phyloP scores from a whole-genome alignment of 129 eudicot species.

The Centrapalus pauciflorus region DNA sequence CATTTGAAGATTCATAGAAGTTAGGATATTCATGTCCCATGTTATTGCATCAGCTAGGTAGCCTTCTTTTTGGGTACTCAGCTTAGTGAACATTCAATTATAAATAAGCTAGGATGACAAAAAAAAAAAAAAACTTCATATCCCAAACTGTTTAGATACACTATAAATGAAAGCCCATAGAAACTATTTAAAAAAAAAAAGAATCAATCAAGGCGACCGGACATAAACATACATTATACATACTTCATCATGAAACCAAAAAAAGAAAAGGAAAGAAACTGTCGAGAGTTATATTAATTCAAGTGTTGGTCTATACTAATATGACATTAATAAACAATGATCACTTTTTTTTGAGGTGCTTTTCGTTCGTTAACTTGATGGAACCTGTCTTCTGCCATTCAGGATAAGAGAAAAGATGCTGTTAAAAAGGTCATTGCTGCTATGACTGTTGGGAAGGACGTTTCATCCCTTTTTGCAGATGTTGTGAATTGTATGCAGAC shows the following conservation, averaged over 20 bases:
- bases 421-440: conserved; percentile 99
- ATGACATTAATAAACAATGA: no score
- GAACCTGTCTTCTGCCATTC: conserved; percentile 12
- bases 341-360: background rate
- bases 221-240: no score
- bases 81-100: no score
- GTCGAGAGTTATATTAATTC: no score
- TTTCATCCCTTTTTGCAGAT: conserved; percentile 92
- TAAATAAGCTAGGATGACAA: no score
- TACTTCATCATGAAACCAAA: background rate
- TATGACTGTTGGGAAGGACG: conserved; percentile 99
- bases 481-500: conserved; percentile 99
- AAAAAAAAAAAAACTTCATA: no score
- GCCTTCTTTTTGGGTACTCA: background rate
- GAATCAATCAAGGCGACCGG: no score
- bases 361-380: background rate
- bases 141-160: no score
- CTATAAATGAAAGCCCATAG: background rate
- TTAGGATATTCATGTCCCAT: background rate
- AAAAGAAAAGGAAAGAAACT: no score
- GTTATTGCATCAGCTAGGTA: background rate
- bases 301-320: no score
- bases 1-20: background rate
- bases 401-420: conserved; percentile 99
- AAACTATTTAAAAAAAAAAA: no score